Evolutionary conservation across 2,329 filamentous ascomycete species (phyloP).

Genomic region (Xylariaceae sp.): DNA sequence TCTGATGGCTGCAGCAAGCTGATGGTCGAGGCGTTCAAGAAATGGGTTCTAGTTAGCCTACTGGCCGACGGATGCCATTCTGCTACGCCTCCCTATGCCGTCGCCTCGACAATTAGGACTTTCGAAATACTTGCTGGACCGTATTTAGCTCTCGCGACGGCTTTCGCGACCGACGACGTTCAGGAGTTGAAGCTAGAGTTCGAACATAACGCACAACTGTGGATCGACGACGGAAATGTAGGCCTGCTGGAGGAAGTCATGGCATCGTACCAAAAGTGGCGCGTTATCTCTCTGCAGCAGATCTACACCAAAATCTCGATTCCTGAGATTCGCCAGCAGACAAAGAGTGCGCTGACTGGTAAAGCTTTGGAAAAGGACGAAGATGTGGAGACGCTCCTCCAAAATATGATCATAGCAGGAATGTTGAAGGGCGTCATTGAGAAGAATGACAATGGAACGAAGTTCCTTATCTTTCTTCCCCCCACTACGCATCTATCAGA

Average conservation of each 20-base stretch:
- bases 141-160: slow-evolving; percentile 65
- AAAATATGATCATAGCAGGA: slow-evolving; percentile 52
- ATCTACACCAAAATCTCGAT: slow-evolving; percentile 63
- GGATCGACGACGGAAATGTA: slow-evolving; percentile 68
- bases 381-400: slow-evolving; percentile 45
- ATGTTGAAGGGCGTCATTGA: slow-evolving; percentile 53
- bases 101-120: slow-evolving; percentile 36
- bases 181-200: slow-evolving; percentile 60
- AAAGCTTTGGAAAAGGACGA: slow-evolving; percentile 39
- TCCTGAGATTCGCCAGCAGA: slow-evolving; percentile 47
- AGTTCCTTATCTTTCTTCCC: slow-evolving; percentile 50
- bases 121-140: slow-evolving; percentile 59
- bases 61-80: slow-evolving; percentile 61
- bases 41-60: slow-evolving; percentile 76
- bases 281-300: slow-evolving; percentile 66
- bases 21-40: slow-evolving; percentile 88
- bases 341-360: slow-evolving; percentile 53
- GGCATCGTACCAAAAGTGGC: slow-evolving; percentile 68
- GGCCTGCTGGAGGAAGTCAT: slow-evolving; percentile 67
- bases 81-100: slow-evolving; percentile 53
- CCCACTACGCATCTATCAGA: slow-evolving; percentile 45
- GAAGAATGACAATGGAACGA: slow-evolving; percentile 40
- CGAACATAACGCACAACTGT: slow-evolving; percentile 53
- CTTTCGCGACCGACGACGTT: slow-evolving; percentile 58
- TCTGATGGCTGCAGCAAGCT: slow-evolving; percentile 65